These are phyloP conservation scores for Trichophyton mentagrophytes DNA, from an alignment of 2,329 filamentous ascomycete species.

Conservation along the genomic window DNA sequence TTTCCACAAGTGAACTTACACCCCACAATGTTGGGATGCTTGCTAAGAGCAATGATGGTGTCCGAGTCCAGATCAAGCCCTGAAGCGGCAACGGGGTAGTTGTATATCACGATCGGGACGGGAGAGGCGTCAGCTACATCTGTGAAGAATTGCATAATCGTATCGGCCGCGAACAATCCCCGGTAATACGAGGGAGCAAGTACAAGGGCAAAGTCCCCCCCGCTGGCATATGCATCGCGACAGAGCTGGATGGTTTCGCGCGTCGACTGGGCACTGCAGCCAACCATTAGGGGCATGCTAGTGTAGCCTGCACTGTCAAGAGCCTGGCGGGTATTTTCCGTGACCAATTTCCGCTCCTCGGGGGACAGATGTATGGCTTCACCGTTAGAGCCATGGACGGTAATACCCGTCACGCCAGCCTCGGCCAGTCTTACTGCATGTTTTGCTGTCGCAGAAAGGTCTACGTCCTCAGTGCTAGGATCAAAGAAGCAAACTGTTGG, in stretches of 20 bases:
- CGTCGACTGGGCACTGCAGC: slow-evolving; percentile 69
- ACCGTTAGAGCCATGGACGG: slow-evolving; percentile 82
- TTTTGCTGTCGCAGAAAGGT: slow-evolving; percentile 64
- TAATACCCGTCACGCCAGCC: slow-evolving; percentile 67
- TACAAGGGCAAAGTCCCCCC: slow-evolving; percentile 67
- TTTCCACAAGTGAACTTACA: slow-evolving; percentile 89
- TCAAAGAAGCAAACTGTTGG: slow-evolving; percentile 73
- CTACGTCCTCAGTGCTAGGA: slow-evolving; percentile 69
- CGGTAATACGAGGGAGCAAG: slow-evolving; percentile 78
- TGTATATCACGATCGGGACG: slow-evolving; percentile 73
- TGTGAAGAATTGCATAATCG: slow-evolving; percentile 60
- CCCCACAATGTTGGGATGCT: slow-evolving; percentile 72
- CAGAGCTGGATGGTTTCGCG: slow-evolving; percentile 65
- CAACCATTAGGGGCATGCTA: slow-evolving; percentile 66
- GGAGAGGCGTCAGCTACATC: slow-evolving; percentile 63
- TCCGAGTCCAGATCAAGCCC: slow-evolving; percentile 87
- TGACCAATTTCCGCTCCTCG: slow-evolving; percentile 63
- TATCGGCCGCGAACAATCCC: slow-evolving; percentile 58
- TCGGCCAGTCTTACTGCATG: slow-evolving; percentile 67
- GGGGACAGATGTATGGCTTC: slow-evolving; percentile 75
- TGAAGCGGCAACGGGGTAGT: slow-evolving; percentile 76
- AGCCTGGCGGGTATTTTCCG: slow-evolving; percentile 64
- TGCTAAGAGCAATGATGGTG: slow-evolving; percentile 63
- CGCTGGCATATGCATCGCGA: slow-evolving; percentile 52
- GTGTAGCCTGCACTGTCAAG: slow-evolving; percentile 68